Base-by-base conservation (phyloP, 208 protist species). In the Endotrypanum monterogeii region DNA sequence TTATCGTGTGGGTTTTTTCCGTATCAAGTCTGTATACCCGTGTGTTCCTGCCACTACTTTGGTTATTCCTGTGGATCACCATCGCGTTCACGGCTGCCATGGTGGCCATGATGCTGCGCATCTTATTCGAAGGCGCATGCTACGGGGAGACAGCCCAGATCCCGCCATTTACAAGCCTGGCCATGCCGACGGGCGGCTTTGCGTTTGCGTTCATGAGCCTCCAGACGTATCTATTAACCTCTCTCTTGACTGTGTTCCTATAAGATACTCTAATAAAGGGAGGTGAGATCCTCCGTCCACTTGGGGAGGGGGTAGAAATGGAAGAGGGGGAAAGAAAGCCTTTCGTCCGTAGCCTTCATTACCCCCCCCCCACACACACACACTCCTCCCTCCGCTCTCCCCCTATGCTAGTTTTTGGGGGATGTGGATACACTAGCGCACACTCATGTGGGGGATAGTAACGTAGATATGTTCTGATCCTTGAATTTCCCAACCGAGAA, bases 21-120 rank as follows among this genome's bases (percentile, higher is more conserved):
- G 63, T 82, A 18, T 76, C 76, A 14, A 86, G 73, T 63, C 84
- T 86, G 65, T 90, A 86, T 48, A 83, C 76, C 6, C 80, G 83
- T n/a, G 37, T 86, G 73, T 79, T 90, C n/a, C 72, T 90, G 44
- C 83, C 80, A 12, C 54, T 85, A 57, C 71, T 87, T 37, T 90
- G 86, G 86, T 69, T 83, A 50, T 84, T 83, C 57, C 66, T 77
- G 28, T 87, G 83, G 83, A n/a, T 84, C 14, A 74, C 60, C 16
- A 71, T 85, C 12, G 55, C 74, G 50, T 82, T 80, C 72, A 74
- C 70, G 23, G 74, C 80, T 3, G 63, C 79, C 6, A 73, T 67
- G 44, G 60, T 58, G 5, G 75, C 75, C 28, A 81, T 86, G 57
- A 78, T 87, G 57, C 66, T 85, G 20, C 79, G 72, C 30, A 48